phyloP scores from a whole-genome alignment of 2,329 filamentous ascomycete genomes.

The Alternaria panax region DNA sequence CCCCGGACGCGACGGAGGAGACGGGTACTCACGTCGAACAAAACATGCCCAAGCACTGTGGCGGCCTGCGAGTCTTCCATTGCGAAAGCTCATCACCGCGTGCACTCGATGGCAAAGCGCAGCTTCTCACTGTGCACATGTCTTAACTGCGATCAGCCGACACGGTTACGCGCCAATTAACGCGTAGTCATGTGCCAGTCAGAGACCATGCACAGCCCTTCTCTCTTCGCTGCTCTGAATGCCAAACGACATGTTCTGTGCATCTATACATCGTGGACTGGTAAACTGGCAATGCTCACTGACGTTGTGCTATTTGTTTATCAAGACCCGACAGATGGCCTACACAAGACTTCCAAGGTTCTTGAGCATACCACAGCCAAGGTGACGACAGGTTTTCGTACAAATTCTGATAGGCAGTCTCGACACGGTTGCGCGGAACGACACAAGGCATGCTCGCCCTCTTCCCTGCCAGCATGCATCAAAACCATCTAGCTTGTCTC shows the following conservation, averaged over 20 bases:
- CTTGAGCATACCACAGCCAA: neutral
- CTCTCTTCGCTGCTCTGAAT: neutral
- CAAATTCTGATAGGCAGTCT: neutral
- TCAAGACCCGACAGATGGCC: too few relatives aligned
- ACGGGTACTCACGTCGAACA: constrained; percentile 46
- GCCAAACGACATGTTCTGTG: neutral
- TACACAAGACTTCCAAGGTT: neutral
- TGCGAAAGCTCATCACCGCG: constrained; percentile 18
- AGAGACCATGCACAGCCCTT: neutral
- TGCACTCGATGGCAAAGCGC: constrained; percentile 18
- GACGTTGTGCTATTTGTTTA: neutral
- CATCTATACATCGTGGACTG: neutral
- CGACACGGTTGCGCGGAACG: neutral
- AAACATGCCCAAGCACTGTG: constrained; percentile 36
- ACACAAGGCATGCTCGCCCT: neutral
- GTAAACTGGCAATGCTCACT: neutral
- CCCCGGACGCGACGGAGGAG: constrained; percentile 18
- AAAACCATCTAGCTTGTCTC: neutral
- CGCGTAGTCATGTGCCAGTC: constrained; percentile 27
- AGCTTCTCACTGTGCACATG: constrained; percentile 22
- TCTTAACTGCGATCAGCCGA: constrained; percentile 14
- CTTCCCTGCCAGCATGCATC: neutral
- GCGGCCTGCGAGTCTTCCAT: constrained; percentile 45
- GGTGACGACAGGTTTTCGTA: neutral
- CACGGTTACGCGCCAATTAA: constrained; percentile 24